These are phyloP conservation scores for Yamadazyma kitorensis DNA, from an alignment of 805 yeast species.

Conservation along the genomic window DNA sequence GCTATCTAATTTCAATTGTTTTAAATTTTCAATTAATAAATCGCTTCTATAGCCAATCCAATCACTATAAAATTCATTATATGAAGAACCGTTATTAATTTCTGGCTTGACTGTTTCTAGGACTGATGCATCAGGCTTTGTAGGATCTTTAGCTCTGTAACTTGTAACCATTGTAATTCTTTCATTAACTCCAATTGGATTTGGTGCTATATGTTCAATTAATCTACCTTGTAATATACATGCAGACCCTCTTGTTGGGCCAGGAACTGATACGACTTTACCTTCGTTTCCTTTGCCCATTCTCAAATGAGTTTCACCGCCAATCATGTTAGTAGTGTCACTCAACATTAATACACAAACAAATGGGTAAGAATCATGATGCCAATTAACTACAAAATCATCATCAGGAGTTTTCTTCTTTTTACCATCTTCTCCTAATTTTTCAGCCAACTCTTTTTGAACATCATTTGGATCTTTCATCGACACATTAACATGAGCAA, in stretches of 20 bases:
- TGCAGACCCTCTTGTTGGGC: conserved; percentile 36
- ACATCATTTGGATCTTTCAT: conserved; percentile 38
- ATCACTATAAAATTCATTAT: conserved; percentile 34
- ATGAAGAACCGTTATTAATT: conserved; percentile 32
- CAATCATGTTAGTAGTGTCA: conserved; percentile 56
- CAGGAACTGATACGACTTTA: conserved; percentile 19
- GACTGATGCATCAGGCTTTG: conserved; percentile 27
- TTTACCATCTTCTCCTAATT: conserved; percentile 6
- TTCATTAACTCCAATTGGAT: conserved; percentile 32
- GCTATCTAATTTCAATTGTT: conserved; percentile 13
- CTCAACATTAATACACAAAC: conserved; percentile 64
- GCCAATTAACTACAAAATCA: conserved; percentile 63
- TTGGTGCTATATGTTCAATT: conserved; percentile 41
- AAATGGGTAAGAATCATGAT: conserved; percentile 60
- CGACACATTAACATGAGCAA: conserved; percentile 51
- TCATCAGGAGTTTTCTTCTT: conserved; percentile 15
- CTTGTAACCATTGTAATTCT: conserved; percentile 44
- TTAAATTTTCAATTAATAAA: conserved; percentile 23
- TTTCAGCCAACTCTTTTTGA: conserved; percentile 20
- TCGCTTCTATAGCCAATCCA: conserved; percentile 34
- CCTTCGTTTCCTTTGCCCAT: conserved; percentile 33
- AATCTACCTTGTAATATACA: conserved; percentile 39
- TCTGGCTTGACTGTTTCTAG: conserved; percentile 40
- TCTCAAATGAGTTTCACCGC: conserved; percentile 57
- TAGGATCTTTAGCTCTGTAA: conserved; percentile 31